Conservation (phyloP, 345 rosid species). For the Acer negundo region DNA sequence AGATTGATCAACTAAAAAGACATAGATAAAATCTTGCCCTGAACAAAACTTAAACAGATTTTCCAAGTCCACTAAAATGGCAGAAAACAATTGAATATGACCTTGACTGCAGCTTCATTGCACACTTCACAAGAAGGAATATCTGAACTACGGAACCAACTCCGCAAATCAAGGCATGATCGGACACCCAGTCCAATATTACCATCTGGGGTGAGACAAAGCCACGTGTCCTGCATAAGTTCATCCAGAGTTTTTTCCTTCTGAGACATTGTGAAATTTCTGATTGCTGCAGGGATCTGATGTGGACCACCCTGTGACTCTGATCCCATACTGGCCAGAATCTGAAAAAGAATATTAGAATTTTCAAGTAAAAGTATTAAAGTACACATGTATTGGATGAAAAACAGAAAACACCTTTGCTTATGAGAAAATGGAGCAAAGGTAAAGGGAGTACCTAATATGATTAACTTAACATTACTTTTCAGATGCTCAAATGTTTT, state of each 20-base stretch:
- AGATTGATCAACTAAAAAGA: background rate
- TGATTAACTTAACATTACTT: background rate
- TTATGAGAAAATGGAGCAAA: background rate
- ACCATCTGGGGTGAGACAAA: slow-evolving; percentile 55
- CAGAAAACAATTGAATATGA: slow-evolving; percentile 24
- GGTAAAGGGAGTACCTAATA: background rate
- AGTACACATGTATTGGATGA: background rate
- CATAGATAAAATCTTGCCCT: background rate
- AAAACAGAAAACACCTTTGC: slow-evolving; percentile 4
- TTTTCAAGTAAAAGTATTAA: slow-evolving; percentile 5
- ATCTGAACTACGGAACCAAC: slow-evolving; percentile 73
- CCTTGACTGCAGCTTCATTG: slow-evolving; percentile 93
- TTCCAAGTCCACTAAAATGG: background rate
- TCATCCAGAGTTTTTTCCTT: slow-evolving; percentile 81
- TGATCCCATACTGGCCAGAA: slow-evolving; percentile 39
- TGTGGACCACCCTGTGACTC: slow-evolving; percentile 42
- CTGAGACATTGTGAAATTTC: slow-evolving; percentile 77
- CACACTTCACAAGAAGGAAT: slow-evolving; percentile 85
- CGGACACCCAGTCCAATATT: slow-evolving; percentile 76
- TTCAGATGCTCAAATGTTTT: background rate
- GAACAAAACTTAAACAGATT: background rate
- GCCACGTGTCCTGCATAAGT: slow-evolving; percentile 79
- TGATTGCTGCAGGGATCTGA: slow-evolving; percentile 65
- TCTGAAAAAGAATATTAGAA: slow-evolving; percentile 35
- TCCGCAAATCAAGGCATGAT: slow-evolving; percentile 82